Evolutionary conservation across 108 stramenopile species (phyloP), one percentile per base, ranked within the genome.

Genomic region (Schizochytrium sp.): DNA sequence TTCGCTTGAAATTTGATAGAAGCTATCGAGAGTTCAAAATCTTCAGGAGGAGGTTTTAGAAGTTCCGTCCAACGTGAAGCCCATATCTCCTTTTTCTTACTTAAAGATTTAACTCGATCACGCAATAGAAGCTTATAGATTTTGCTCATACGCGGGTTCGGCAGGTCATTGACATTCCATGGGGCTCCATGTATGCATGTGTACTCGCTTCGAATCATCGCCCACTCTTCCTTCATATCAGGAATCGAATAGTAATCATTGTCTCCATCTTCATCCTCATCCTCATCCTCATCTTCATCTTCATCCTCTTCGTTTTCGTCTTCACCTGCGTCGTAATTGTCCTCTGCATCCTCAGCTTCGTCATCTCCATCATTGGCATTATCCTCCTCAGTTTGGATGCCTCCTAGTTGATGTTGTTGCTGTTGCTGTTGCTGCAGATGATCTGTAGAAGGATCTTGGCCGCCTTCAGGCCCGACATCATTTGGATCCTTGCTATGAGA

Each of bases 171-270:
- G 1, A 40, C 47, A 38, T 83, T n/a, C 76, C 76, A 83, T 10
- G 76, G 76, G 50, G 76, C 76, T 13, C 76, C 76, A 38, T 69
- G 64, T 44, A 69, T 69, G 64, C 64, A 69, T 44, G 64, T 69
- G 64, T 69, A 38, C 44, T 69, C 64, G 12, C 28, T 12, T 15
- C 15, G 40, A 44, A 69, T 69, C 12, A 69, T 38, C 8, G 40
- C 64, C 64, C 64, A 69, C 28, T 69, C 64, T 15, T 69, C 64
- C 64, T 69, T 44, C 7, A 69, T 7, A 38, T 69, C 64, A 8
- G 64, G 64, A 0, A 69, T 69, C 7, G 19, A n/a, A n/a, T n/a
- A n/a, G 19, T 60, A 17, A n/a, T 19, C 58, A 19, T 59, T 19
- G 15, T 59, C 58, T 72, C 28, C 42, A 2, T 10, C 49, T 83